Percentiles rank a stretch among this genome's conserved stretches.
Conservation (phyloP, 257 asterid species). For the Solanum sitiens region DNA sequence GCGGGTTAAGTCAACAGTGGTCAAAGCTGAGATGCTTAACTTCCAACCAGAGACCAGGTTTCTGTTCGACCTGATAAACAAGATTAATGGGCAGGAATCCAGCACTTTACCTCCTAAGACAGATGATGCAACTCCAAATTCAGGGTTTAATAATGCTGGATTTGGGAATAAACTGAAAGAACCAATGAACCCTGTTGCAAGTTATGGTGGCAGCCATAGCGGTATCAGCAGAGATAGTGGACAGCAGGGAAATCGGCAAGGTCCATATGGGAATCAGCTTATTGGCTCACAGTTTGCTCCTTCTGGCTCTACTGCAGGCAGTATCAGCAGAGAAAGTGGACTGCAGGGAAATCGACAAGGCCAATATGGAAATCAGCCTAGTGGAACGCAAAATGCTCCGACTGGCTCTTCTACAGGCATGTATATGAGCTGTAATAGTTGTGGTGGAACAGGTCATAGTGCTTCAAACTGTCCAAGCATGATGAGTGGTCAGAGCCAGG, state of each 20-base stretch:
- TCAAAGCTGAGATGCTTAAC: constrained; percentile 59
- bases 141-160: constrained; percentile 25
- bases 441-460: constrained; percentile 75
- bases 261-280: constrained; percentile 37
- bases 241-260: constrained; percentile 20
- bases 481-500: constrained; percentile 43
- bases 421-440: constrained; percentile 49
- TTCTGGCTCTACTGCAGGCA: constrained; percentile 9
- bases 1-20: constrained; percentile 76
- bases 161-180: constrained; percentile 26
- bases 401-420: constrained; percentile 20
- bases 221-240: constrained; percentile 23
- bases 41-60: constrained; percentile 36
- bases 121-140: constrained; percentile 14
- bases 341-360: constrained; percentile 23
- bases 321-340: constrained; percentile 20
- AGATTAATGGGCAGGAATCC: constrained; percentile 28
- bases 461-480: constrained; percentile 65
- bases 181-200: constrained; percentile 12
- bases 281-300: constrained; percentile 42
- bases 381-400: constrained; percentile 34
- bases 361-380: constrained; percentile 39
- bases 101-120: constrained; percentile 27
- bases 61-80: constrained; percentile 41
- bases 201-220: constrained; percentile 20